These are phyloP conservation scores for Saccharomycopsis oosterbeekiorum DNA, from an alignment of 805 yeast species.

Conservation along the genomic window DNA sequence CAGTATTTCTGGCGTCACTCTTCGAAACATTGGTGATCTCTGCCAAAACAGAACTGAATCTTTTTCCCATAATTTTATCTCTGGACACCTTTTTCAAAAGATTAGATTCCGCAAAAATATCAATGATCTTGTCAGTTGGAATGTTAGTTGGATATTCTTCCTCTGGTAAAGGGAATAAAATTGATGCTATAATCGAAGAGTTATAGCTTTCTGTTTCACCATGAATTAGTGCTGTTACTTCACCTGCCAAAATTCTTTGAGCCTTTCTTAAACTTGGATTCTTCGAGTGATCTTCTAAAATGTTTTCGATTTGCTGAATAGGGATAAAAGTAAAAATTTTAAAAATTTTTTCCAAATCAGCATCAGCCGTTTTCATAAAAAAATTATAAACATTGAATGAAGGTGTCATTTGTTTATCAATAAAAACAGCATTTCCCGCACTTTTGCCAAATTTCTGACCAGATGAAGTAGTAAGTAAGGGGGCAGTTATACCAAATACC, in stretches of 20 bases:
- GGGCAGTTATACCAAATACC: constrained; percentile 78
- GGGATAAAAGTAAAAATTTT: constrained; percentile 78
- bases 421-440: constrained; percentile 93
- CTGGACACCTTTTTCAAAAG: constrained; percentile 34
- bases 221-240: constrained; percentile 74
- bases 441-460: constrained; percentile 96
- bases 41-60: constrained; percentile 45
- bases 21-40: constrained; percentile 39
- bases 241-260: constrained; percentile 63
- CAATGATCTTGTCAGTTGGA: constrained; percentile 39
- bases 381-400: constrained; percentile 80
- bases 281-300: constrained; percentile 41
- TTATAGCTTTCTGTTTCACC: constrained; percentile 68
- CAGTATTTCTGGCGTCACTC: constrained; percentile 49
- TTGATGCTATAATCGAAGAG: constrained; percentile 56
- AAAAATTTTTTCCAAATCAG: constrained; percentile 57
- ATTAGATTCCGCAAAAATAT: constrained; percentile 49
- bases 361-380: constrained; percentile 71
- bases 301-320: constrained; percentile 40
- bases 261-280: constrained; percentile 63
- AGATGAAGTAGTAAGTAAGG: constrained; percentile 73
- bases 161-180: constrained; percentile 52
- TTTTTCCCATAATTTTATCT: constrained; percentile 29
- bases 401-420: constrained; percentile 63
- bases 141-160: constrained; percentile 37